These are phyloP conservation scores for Pythium insidiosum DNA, from an alignment of 352 stramenopile species.

Conservation along the genomic window DNA sequence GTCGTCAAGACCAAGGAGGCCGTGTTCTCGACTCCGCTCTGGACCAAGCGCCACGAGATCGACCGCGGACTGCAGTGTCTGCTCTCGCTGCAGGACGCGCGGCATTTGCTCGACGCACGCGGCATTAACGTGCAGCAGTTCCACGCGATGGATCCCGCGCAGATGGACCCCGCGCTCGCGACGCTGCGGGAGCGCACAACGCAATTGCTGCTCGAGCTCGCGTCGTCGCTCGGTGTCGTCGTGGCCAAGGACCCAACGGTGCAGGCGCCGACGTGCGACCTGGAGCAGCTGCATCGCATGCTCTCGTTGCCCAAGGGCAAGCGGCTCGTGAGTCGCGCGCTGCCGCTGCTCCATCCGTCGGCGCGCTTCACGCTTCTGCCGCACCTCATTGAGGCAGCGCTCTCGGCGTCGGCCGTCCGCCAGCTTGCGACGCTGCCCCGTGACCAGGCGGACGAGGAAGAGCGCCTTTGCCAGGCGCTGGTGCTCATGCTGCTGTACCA, in stretches of 20 bases:
- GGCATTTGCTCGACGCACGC: conserved; percentile 72
- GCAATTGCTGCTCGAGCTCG: conserved; percentile 58
- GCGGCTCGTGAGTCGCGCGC: conserved; percentile 61
- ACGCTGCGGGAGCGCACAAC: conserved; percentile 64
- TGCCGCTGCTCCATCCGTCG: conserved; percentile 72
- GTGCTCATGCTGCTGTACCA: conserved; percentile 79
- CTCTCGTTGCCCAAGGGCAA: conserved; percentile 60
- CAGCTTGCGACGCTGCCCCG: conserved; percentile 8
- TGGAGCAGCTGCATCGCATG: conserved; percentile 46
- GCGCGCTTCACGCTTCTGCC: conserved; percentile 72
- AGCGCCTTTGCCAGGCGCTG: conserved; percentile 68
- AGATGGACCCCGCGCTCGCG: conserved; percentile 66
- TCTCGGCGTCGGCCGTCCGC: conserved; percentile 33
- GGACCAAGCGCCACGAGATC: conserved; percentile 61
- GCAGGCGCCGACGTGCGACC: conserved; percentile 34
- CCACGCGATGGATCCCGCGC: conserved; percentile 58
- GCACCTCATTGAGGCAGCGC: conserved; percentile 50
- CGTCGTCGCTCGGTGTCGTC: conserved; percentile 46
- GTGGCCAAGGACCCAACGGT: conserved; percentile 10
- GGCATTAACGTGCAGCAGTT: conserved; percentile 84
- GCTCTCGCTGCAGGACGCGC: conserved; percentile 72
- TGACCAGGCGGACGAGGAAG: conserved; percentile 35
- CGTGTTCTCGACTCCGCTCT: conserved; percentile 71
- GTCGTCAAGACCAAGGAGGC: conserved; percentile 60
- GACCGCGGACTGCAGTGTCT: conserved; percentile 70